Evolutionary conservation across 257 asterid species (phyloP).

Genomic region (Salvia splendens): DNA sequence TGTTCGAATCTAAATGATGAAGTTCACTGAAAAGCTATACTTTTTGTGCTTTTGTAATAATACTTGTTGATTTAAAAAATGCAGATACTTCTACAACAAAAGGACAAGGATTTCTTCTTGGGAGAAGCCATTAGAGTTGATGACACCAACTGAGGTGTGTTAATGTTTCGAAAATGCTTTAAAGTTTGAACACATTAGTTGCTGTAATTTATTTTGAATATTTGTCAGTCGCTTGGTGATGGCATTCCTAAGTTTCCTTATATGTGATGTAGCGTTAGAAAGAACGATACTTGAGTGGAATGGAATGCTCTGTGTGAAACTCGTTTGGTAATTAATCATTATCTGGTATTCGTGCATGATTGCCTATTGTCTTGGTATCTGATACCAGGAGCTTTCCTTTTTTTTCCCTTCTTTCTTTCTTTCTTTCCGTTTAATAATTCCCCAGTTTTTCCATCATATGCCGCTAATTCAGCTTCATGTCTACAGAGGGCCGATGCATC

Average conservation of each 20-base stretch:
- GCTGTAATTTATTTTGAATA: not conserved
- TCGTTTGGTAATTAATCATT: not conserved
- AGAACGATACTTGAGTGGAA: not conserved
- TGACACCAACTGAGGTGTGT: slow-evolving; percentile 77
- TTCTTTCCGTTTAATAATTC: not conserved
- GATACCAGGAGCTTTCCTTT: slow-evolving; percentile 8
- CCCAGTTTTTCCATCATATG: slow-evolving; percentile 20
- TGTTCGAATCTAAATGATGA: slow-evolving; percentile 7
- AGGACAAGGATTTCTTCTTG: slow-evolving; percentile 69
- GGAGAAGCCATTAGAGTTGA: slow-evolving; percentile 90
- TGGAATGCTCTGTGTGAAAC: slow-evolving; percentile 5
- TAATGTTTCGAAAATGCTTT: not conserved
- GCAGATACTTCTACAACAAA: slow-evolving; percentile 80
- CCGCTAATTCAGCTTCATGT: slow-evolving; percentile 35
- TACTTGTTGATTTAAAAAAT: slow-evolving; percentile 26
- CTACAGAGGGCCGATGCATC: slow-evolving; percentile 93
- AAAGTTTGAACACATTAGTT: not conserved
- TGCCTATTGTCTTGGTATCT: slow-evolving; percentile 17
- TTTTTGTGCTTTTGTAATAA: slow-evolving; percentile 10
- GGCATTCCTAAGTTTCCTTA: not conserved
- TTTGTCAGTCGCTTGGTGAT: not conserved
- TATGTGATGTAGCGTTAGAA: not conserved
- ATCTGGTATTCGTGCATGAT: slow-evolving; percentile 12
- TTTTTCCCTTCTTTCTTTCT: not conserved
- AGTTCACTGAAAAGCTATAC: not conserved